Base-by-base conservation (phyloP, 331 rosid species). In the Rhamnella rubrinervis region DNA sequence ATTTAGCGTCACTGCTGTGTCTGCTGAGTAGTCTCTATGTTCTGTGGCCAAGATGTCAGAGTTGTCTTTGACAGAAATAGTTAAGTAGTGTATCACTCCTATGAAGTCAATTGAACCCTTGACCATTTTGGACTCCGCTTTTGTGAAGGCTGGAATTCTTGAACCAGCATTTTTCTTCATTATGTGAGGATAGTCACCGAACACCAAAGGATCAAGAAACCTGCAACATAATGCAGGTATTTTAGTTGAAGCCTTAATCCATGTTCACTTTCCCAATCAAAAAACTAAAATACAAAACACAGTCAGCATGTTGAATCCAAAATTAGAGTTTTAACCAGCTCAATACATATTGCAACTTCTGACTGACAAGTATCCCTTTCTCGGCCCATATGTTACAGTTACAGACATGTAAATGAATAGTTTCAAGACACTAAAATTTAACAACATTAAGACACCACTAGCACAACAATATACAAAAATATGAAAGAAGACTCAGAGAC, bases 71-170 rank as follows among this genome's bases (percentile, higher is more conserved):
- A 74, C 26, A 35, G 68, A 38, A 14, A n/a, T 0, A 56, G 3
- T 63, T 16, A 0, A 3, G 75, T 85, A 89, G 74, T 85, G 75
- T 58, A 76, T 71, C 19, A 84, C 10, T 41, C 91, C 89, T 21
- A 89, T 72, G 47, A 89, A 89, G 67, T 87, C 96, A 66, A 18
- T 73, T 31, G 91, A 80, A 41, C 88, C 85, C 70, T 85, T 89
- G 20, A 83, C 82, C 50, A 55, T 72, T 65, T 60, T 41, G 6
- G 89, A 81, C 51, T 87, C 96, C 23, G 11, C 67, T 7, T 31
- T 63, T 44, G 90, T 79, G 79, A 89, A 87, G 55, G 72, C 4
- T 12, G 87, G 90, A 52, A 89, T n/a, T 85, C 80, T 87, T 46
- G 77, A 61, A 2, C 92, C 84, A 23, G 49, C 89, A 68, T 19